Evolutionary conservation across 192 early-diverging fungal species (phyloP).

Genomic region (Oehlia diaphana): DNA sequence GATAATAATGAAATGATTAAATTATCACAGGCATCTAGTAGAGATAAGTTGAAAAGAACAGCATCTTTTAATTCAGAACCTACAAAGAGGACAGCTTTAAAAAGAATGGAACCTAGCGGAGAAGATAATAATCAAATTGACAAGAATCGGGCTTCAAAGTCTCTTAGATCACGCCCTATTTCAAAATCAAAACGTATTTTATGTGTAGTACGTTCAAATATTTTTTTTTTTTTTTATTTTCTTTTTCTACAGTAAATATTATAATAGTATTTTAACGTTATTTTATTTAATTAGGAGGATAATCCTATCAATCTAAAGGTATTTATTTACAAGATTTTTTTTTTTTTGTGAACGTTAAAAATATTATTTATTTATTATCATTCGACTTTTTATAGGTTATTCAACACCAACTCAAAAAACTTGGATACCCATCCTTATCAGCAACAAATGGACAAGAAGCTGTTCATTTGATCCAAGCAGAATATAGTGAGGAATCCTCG

Average conservation of each 20-base stretch:
- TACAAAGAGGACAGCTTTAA: neutral
- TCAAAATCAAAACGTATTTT: slow-evolving; percentile 4
- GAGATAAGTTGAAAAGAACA: neutral
- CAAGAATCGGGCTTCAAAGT: neutral
- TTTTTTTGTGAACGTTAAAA: neutral
- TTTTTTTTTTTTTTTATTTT: neutral
- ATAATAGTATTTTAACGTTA: neutral
- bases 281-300: slow-evolving; percentile 38
- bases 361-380: neutral
- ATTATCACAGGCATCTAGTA: neutral
- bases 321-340: neutral
- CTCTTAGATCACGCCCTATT: neutral
- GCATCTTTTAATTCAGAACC: neutral
- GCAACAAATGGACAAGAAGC: slow-evolving; percentile 60
- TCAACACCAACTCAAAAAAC: slow-evolving; percentile 51
- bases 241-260: neutral
- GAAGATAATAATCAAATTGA: neutral
- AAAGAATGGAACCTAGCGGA: neutral
- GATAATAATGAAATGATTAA: slow-evolving; percentile 1
- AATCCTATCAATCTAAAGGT: slow-evolving; percentile 59
- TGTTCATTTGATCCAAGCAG: slow-evolving; percentile 26
- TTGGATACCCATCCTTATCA: slow-evolving; percentile 47
- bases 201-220: neutral
- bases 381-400: slow-evolving; percentile 41
- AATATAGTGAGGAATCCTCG: neutral